Evolutionary conservation across 2,329 filamentous ascomycete species (phyloP), one percentile per base, ranked within the genome.

Genomic region (Pestalotiopsis sp.): DNA sequence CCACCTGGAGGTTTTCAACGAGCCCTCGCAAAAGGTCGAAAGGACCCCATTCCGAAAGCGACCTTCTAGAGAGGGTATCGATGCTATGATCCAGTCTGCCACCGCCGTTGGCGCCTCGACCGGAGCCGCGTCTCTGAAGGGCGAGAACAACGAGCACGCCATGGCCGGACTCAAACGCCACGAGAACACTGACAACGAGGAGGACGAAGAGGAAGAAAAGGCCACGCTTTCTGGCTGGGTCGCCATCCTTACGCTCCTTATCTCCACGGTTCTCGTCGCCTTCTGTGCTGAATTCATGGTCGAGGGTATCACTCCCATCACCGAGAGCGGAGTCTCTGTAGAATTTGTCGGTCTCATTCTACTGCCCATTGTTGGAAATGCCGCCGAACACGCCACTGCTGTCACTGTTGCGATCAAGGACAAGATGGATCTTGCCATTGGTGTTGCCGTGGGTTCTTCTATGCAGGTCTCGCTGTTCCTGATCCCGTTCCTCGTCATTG

Each of bases 361-460:
- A 66, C 82, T 95, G 4, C 92, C 92, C 9, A 94, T 95, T 73
- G 92, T 94, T n/a, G 92, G 92, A 52, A 95, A 95, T 74, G 92
- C 92, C 2, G 92, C 92, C 14, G 92, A 95, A 81, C 92, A 95
- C 82, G 91, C 92, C 23, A 94, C 92, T 0, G 92, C 92, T 6
- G 92, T 95, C 66, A 93, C 90, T 0, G 92, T 95, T 1, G 92
- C 93, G 6, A 87, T 91, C 73, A 94, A 94, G 84, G 93, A 94
- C 80, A 95, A 95, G 81, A 94, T 94, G 91, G 93, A 95, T 75
- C 82, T 95, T 9, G 91, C 92, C 3, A 94, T 95, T 71, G 92
- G 92, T 76, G 92, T 95, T 12, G 92, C 92, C 13, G 91, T 95
- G 41, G 92, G 93, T 36, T 93, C 90, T 12, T 93, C 90, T 74